These are phyloP conservation scores for Clavispora vitiphila DNA, from an alignment of 805 yeast genomes.

Conservation along the genomic window DNA sequence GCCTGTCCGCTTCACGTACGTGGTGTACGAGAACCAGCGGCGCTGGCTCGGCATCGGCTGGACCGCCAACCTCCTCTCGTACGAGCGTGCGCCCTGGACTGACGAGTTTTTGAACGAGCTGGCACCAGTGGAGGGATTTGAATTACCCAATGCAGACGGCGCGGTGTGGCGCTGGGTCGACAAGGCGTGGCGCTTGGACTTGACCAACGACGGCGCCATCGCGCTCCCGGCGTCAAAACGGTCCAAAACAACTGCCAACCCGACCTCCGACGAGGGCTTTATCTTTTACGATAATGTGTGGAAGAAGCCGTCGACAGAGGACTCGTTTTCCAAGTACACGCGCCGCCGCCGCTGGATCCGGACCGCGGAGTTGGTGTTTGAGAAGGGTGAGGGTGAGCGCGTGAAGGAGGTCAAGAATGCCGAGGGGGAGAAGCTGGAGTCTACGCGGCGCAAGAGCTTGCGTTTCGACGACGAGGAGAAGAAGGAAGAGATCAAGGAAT, in stretches of 20 bases:
- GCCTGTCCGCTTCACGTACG: slow-evolving; percentile 82
- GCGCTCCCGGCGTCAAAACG: slow-evolving; percentile 60
- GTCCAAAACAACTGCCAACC: slow-evolving; percentile 57
- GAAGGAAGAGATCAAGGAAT: slow-evolving; percentile 1
- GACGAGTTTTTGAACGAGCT: slow-evolving; percentile 91
- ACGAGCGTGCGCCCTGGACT: slow-evolving; percentile 96
- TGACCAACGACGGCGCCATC: slow-evolving; percentile 82
- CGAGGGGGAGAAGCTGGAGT: not conserved
- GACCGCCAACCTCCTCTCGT: slow-evolving; percentile 87
- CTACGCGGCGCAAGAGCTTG: slow-evolving; percentile 36
- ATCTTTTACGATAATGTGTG: slow-evolving; percentile 90
- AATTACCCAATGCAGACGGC: slow-evolving; percentile 67
- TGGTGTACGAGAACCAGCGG: slow-evolving; percentile 89
- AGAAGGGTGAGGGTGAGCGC: not conserved
- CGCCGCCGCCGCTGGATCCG: slow-evolving; percentile 95
- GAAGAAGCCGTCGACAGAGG: slow-evolving; percentile 87
- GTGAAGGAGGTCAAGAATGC: too few relatives aligned
- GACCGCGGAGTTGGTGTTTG: slow-evolving; percentile 74
- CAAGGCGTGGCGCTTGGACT: slow-evolving; percentile 83
- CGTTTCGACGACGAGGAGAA: slow-evolving; percentile 34
- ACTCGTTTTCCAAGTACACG: slow-evolving; percentile 84
- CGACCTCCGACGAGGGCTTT: slow-evolving; percentile 77
- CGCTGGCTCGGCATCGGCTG: slow-evolving; percentile 98
- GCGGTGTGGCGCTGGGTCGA: slow-evolving; percentile 89
- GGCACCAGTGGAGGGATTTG: slow-evolving; percentile 69